Evolutionary conservation across 441 rosid species (phyloP), one percentile per base, ranked within the genome.

Genomic region (Erysimum cheiri): DNA sequence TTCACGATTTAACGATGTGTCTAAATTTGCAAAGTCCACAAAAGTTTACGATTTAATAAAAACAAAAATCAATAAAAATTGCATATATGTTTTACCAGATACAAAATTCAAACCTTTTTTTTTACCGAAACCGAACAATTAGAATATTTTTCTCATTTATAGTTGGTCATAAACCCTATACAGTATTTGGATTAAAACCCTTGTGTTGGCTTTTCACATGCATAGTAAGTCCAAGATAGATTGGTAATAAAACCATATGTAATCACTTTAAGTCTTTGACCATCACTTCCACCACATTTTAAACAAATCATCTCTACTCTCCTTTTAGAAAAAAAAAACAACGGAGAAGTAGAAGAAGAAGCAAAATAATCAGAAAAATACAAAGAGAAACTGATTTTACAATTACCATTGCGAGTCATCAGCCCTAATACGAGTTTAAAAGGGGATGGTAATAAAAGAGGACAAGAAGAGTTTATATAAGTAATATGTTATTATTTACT

Each of bases 351-450:
- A 53, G 64, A 43, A 12, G 46, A 22, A 41, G 37, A 14, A 26
- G 3, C 41, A 19, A 28, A 43, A 32, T 4, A 19, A 62, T 54
- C 31, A 46, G 26, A 32, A 46, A 41, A 46, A 46, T 72, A 47
- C 66, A 72, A 48, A 47, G 71, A 72, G 12, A 60, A 60, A 39
- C 60, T 57, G 77, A 72, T 39, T 64, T 55, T 49, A 72, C 53
- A 72, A 29, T 65, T 37, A 49, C 65, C 70, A 64, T 31, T 44
- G 2, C 5, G 55, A 41, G 53, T 70, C 63, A 44, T 54, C 31
- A 24, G n/a, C 56, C 60, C 63, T 71, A 71, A 44, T 10, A 35
- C 17, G 11, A 62, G 56, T 71, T 52, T 3, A 3, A 67, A 32
- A 33, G 22, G 7, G n/a, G 24, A 60, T 40, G 9, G 46, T 31